Evolutionary conservation across 257 asterid species (phyloP), one percentile per base, ranked within the genome.

Genomic region (Forsythia suspensa): DNA sequence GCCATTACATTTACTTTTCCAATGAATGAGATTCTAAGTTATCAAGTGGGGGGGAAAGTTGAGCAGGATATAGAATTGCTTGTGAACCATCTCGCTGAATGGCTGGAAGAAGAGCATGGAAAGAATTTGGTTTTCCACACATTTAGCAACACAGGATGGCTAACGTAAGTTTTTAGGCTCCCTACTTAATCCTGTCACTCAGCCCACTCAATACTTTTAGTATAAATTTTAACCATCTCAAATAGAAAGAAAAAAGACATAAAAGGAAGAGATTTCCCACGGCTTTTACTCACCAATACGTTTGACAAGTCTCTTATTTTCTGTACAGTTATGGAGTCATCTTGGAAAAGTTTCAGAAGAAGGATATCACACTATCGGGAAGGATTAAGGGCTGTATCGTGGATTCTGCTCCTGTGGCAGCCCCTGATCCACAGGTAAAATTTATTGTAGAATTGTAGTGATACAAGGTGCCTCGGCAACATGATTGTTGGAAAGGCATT

Each of bases 331-430:
- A 95, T 86, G 98, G 99, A 12, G 97, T 88, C 40, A 81, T 93
- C 76, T 86, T 95, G 97, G 97, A 95, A 63, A 95, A 93, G 89
- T 83, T 90, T 85, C 93, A 87, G 86, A 83, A 84, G 78, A 87
- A 77, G 82, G 95, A 95, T 86, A 81, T 83, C 38, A 80, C 80
- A 41, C 77, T 95, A 80, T 77, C 84, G 9, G 90, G 88, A 82
- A 89, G 83, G 84, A 93, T 93, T 79, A 90, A 86, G 83, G 99
- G 99, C 24, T 93, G 97, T 72, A 71, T 95, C 66, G 97, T 95
- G 73, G 99, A 95, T 90, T 95, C 98, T 38, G 97, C 98, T 74
- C 99, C 99, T 13, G 97, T 88, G 77, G 94, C 97, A 15, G 84
- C 86, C 29, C 91, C 97, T 21, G 97, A 95, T 81, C 97, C 98